Evolutionary conservation across 2,329 filamentous ascomycete genomes (phyloP).

Genomic region (Claviceps digitariae): DNA sequence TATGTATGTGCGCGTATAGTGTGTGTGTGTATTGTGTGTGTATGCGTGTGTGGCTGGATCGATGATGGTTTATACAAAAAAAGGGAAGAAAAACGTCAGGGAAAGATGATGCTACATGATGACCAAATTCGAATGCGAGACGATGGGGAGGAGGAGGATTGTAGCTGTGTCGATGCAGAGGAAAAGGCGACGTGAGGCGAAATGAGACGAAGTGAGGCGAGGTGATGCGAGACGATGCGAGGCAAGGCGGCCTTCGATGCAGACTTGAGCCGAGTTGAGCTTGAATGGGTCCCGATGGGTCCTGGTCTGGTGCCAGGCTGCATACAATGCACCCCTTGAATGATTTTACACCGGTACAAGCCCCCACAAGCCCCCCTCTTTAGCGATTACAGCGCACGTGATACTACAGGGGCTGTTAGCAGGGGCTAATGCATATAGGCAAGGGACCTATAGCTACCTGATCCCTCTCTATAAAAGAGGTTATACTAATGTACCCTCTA

Average conservation of each 20-base stretch:
- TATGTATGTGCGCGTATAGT: neutral
- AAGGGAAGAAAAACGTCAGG: neutral
- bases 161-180: neutral
- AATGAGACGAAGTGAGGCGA: neutral
- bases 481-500: no score
- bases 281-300: no score
- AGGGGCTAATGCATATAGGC: no score
- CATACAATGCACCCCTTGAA: no score
- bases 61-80: neutral
- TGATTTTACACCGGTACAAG: no score
- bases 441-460: no score
- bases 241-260: neutral
- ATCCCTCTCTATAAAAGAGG: no score
- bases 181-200: neutral
- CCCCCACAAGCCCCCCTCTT: no score
- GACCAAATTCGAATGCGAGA: neutral
- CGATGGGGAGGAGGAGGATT: neutral
- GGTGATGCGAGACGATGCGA: no score
- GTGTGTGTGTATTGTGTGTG: neutral
- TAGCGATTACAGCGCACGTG: no score
- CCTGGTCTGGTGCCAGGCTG: no score
- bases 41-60: neutral
- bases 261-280: neutral
- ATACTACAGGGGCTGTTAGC: no score
- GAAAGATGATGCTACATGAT: conserved; percentile 5